phyloP scores from a whole-genome alignment of 2,329 filamentous ascomycete species.

The Colletotrichum tropicale region DNA sequence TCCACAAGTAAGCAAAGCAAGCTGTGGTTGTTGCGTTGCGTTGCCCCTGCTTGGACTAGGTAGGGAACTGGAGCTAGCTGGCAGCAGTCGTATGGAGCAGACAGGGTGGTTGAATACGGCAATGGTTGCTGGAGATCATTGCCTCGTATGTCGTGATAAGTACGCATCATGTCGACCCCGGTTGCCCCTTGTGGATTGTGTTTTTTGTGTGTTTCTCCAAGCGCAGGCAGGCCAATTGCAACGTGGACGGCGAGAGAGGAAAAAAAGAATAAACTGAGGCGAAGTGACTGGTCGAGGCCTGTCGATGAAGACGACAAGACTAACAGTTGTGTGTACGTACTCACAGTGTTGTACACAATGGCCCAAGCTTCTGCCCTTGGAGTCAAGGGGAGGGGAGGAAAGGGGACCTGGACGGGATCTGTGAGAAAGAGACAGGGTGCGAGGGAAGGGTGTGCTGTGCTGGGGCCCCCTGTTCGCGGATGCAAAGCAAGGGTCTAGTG shows the following conservation, averaged over 20 bases:
- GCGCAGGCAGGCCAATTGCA: background rate
- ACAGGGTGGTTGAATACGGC: background rate
- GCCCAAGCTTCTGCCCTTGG: background rate
- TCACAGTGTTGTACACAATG: background rate
- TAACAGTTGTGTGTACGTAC: background rate
- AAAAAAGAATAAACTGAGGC: background rate
- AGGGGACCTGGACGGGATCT: background rate
- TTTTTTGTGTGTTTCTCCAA: background rate
- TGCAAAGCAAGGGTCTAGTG: background rate
- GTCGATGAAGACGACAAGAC: background rate
- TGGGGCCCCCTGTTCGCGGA: background rate
- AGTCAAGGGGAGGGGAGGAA: background rate
- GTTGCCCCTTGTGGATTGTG: background rate
- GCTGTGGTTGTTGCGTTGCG: background rate
- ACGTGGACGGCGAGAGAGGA: background rate
- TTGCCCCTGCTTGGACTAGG: background rate
- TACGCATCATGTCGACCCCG: background rate
- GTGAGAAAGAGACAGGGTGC: no score
- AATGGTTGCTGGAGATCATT: background rate
- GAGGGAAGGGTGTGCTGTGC: background rate
- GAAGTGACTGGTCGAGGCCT: background rate
- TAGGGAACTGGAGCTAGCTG: background rate
- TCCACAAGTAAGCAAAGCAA: background rate
- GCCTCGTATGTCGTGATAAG: background rate
- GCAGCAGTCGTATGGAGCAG: background rate